Evolutionary conservation across 164 flowering plant genomes (phyloP), one percentile per base, ranked within the genome.

Genomic region (Amborella trichopoda): DNA sequence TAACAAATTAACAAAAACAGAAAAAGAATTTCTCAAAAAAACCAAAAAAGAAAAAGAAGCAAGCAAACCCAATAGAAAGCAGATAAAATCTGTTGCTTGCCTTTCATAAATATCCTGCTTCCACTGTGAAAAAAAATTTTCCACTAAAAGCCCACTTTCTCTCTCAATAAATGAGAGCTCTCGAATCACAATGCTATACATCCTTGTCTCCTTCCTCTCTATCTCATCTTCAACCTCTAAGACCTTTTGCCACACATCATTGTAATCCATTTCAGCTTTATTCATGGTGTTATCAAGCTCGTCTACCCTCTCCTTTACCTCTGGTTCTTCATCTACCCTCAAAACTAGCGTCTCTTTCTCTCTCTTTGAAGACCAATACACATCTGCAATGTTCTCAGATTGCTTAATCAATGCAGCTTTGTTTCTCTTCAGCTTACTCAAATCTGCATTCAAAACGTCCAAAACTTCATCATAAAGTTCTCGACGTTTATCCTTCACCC

Each of bases 161-260:
- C 74, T 55, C 64, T 74, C 81, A 43, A 91, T 83, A 53, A 69
- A 83, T 2, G 62, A 54, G 52, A 91, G 70, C 68, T 87, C 96
- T 63, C 81, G 68, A 46, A 78, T 62, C 4, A 80, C 87, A 59
- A 83, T 40, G 53, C 87, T 80, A 26, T 75, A 46, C 5, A 79
- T 77, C 57, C 65, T 28, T 1, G 74, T 65, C 69, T 86, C 96
- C 62, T 49, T 77, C 73, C 68, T 68, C 61, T 19, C 34, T 27
- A 91, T 78, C 34, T 1, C 39, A 61, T 91, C 78, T 40, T 80
- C 98, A 56, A 87, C 66, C 53, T 80, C 87, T 1, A 59, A 90
- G 36, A 77, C 52, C 51, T 64, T 75, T 50, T 74, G 85, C 77
- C 67, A 66, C 18, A 74, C 37, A 53, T 19, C 65, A 47, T 55